A percentile compares a stretch with the other conserved stretches of the same genome.
phyloP scores from a whole-genome alignment of 495 filamentous ascomycete genomes.

The Platismatia glauca region DNA sequence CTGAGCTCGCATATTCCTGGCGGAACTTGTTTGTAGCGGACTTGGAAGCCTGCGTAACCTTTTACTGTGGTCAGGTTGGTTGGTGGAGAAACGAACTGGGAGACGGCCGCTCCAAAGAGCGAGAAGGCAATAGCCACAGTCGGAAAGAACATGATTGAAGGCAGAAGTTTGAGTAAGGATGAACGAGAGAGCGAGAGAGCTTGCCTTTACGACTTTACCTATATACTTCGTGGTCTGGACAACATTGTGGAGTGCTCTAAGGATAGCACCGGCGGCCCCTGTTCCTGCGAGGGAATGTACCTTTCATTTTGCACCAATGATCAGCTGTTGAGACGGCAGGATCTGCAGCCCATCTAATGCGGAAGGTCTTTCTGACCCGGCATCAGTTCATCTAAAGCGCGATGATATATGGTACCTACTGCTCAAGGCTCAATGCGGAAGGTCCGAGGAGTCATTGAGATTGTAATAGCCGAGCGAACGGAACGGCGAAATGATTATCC shows the following conservation, averaged over 20 bases:
- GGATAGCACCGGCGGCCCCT: background rate
- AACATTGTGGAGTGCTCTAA: background rate
- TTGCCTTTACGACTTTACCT: background rate
- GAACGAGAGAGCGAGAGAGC: background rate
- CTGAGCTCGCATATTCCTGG: constrained; percentile 49
- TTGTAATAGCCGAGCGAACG: background rate
- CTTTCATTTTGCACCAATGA: background rate
- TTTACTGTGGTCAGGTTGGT: constrained; percentile 11
- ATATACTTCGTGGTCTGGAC: background rate
- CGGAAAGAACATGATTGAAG: background rate
- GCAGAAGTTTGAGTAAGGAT: background rate
- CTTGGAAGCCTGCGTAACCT: constrained; percentile 19
- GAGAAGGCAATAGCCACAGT: background rate
- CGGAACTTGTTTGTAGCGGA: constrained; percentile 49
- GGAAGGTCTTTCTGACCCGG: background rate
- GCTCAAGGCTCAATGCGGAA: background rate
- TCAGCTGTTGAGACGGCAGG: background rate
- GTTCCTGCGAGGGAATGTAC: background rate
- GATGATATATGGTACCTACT: background rate
- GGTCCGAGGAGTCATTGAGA: background rate
- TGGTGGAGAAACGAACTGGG: constrained; percentile 15
- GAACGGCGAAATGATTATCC: background rate
- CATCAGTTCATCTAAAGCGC: background rate
- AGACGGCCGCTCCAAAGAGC: background rate
- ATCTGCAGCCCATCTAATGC: background rate